These are phyloP conservation scores for Ampelomyces quisqualis DNA, from an alignment of 2,329 filamentous ascomycete genomes.

Conservation along the genomic window DNA sequence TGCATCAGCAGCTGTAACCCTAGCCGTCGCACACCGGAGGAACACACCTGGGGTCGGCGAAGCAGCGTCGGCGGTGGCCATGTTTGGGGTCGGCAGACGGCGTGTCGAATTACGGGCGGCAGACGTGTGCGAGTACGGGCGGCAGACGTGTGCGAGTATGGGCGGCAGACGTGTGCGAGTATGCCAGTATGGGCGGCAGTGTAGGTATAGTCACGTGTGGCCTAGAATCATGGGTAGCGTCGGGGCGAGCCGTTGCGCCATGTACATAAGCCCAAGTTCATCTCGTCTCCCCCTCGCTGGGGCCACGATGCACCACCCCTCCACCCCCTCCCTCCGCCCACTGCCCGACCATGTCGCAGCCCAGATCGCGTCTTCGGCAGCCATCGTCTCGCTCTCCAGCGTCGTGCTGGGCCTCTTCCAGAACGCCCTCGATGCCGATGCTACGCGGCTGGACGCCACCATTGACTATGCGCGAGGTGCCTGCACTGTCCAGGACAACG, in stretches of 20 bases:
- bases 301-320: too few relatives aligned
- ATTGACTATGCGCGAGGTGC: slow-evolving; percentile 75
- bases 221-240: not conserved
- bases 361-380: slow-evolving; percentile 82
- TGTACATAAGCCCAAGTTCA: too few relatives aligned
- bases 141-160: not conserved
- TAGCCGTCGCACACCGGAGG: not conserved
- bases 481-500: slow-evolving; percentile 83
- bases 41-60: slow-evolving; percentile 47
- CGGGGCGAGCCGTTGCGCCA: not conserved
- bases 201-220: too few relatives aligned
- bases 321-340: slow-evolving; percentile 55
- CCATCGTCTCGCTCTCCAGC: slow-evolving; percentile 70
- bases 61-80: slow-evolving; percentile 50
- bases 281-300: too few relatives aligned
- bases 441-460: slow-evolving; percentile 66
- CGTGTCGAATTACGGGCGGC: too few relatives aligned
- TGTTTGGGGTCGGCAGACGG: slow-evolving; percentile 14
- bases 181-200: too few relatives aligned
- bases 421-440: slow-evolving; percentile 81
- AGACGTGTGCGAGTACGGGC: too few relatives aligned
- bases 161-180: slow-evolving; percentile 1
- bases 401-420: slow-evolving; percentile 72
- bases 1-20: slow-evolving; percentile 24
- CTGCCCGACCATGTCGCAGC: slow-evolving; percentile 70